phyloP scores from a whole-genome alignment of 805 yeast genomes.

The Candida schatavii region DNA sequence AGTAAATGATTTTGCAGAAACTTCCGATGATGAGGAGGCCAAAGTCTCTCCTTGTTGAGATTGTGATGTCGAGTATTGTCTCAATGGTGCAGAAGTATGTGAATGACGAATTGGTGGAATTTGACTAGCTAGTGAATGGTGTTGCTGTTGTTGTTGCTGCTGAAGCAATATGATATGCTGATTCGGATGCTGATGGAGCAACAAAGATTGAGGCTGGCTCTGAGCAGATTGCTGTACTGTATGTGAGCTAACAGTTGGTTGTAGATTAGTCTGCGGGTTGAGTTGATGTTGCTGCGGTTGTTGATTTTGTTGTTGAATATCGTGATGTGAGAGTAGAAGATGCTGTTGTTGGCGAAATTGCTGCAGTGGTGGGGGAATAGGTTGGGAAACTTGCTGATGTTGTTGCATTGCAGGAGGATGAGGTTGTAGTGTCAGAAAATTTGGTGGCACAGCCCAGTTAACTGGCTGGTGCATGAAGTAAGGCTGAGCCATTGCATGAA shows the following conservation, averaged over 20 bases:
- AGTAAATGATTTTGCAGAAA: neutral
- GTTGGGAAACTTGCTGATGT: constrained; percentile 7
- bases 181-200: constrained; percentile 1
- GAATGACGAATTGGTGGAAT: neutral
- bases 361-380: constrained; percentile 4
- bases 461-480: constrained; percentile 1
- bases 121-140: neutral
- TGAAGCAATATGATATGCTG: neutral
- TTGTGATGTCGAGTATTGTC: neutral
- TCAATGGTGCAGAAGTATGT: neutral
- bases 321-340: constrained; percentile 1
- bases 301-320: neutral
- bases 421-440: neutral
- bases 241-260: no score
- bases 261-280: no score
- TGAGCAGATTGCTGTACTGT: no score
- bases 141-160: constrained; percentile 1
- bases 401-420: constrained; percentile 1
- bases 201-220: neutral
- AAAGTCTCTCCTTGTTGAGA: neutral
- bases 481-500: neutral
- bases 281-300: constrained; percentile 2
- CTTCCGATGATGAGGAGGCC: constrained; percentile 1
- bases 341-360: constrained; percentile 5
- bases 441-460: neutral